Evolutionary conservation across 768 basidiomycete genomes (phyloP), one percentile per base, ranked within the genome.

Genomic region (Hygrophoropsis aurantiaca): DNA sequence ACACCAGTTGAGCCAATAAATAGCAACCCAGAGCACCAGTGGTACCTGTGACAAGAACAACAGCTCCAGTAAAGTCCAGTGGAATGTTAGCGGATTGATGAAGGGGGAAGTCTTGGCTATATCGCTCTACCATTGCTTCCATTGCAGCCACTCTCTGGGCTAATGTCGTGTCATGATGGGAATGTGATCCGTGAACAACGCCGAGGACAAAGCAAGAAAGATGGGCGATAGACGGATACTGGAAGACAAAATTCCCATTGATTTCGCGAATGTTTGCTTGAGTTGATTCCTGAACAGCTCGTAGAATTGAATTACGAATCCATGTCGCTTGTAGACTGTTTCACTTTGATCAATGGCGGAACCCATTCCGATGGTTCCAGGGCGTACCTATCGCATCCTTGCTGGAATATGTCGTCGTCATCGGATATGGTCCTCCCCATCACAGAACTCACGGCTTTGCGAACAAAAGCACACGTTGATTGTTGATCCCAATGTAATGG

Each of bases 361-460:
- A 39, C 19, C 15, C 9, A 16, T 11, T 25, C 3, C 27, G 25
- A 16, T 10, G 30, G 23, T 39, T 37, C 18, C 15, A 46, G 55
- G 6, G 15, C 5, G 19, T 21, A 71, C 70, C 71, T 72, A 46
- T 74, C 71, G 40, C 72, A 71, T 4, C 74, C 73, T 30, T 63
- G 44, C 39, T 67, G 62, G 50, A 75, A 73, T 21, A 76, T 44
- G 44, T 74, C 71, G 16, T 66, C 69, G 1, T 53, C 48, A 46
- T 74, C 72, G 4, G 42, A 40, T 11, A 70, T 40, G 1, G 44
- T 30, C 3, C 35, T 38, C 6, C 40, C 39, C 52, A 76, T 40
- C 8, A 75, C 64, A n/a, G 59, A 64, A 16, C 50, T 32, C n/a
- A 77, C 65, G 10, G 66, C 63, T 15, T 45, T 45, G 9, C 65